Conservation (phyloP, 306 rosid species). For the Pyrus bretschneideri region DNA sequence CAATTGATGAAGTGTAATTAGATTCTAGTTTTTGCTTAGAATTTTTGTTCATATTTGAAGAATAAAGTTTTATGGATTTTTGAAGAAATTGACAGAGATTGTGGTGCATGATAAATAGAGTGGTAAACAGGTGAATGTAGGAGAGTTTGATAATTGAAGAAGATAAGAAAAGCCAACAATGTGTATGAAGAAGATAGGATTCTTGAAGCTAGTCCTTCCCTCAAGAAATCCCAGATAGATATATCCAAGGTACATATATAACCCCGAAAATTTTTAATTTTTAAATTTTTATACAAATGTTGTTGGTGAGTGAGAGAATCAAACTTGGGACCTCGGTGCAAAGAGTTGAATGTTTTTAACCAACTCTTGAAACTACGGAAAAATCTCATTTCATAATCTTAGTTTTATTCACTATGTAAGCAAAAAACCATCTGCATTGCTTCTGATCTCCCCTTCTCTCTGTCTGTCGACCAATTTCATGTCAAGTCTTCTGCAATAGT, state of each 20-base stretch:
- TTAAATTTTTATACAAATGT: no score
- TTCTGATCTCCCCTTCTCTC: background rate
- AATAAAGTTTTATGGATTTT: background rate
- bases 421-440: background rate
- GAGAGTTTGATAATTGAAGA: slow-evolving; percentile 28
- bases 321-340: background rate
- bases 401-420: background rate
- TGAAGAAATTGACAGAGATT: background rate
- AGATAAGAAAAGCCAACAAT: slow-evolving; percentile 46
- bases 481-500: slow-evolving; percentile 47
- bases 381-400: background rate
- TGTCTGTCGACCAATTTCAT: background rate
- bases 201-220: slow-evolving; percentile 27
- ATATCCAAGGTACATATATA: slow-evolving; percentile 38
- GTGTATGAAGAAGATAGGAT: slow-evolving; percentile 50
- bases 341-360: background rate
- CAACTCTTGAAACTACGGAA: background rate
- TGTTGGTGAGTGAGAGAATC: background rate
- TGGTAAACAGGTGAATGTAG: slow-evolving; percentile 27
- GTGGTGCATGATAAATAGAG: background rate
- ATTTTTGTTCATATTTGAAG: background rate
- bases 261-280: background rate
- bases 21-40: background rate
- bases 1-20: background rate
- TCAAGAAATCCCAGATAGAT: slow-evolving; percentile 36